Percentiles rank a stretch among this genome's conserved stretches.
Conservation (phyloP, 805 yeast genomes). For the Hanseniaspora hatyaiensis region DNA sequence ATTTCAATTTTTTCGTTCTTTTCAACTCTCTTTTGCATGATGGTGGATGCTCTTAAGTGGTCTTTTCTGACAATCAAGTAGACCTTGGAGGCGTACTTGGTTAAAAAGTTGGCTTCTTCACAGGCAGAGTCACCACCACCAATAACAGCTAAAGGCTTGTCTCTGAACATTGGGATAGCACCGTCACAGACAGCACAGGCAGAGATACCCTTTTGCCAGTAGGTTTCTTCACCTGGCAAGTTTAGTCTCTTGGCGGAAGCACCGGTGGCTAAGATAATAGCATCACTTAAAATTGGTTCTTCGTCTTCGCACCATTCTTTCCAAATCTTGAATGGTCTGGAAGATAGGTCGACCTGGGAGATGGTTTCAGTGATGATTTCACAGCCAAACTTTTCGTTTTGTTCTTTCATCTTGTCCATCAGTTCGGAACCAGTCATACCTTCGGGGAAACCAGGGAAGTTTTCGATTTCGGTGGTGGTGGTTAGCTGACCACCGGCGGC, state of each 20-base stretch:
- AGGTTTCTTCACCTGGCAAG: slow-evolving; percentile 91
- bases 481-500: slow-evolving; percentile 99
- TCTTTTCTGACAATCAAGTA: slow-evolving; percentile 89
- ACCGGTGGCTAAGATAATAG: slow-evolving; percentile 90
- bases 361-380: slow-evolving; percentile 91
- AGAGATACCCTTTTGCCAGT: slow-evolving; percentile 98
- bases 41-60: slow-evolving; percentile 82
- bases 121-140: slow-evolving; percentile 99
- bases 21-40: slow-evolving; percentile 90
- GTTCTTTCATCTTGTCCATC: slow-evolving; percentile 90
- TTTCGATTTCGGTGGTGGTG: slow-evolving; percentile 96
- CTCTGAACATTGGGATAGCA: slow-evolving; percentile 97
- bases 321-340: slow-evolving; percentile 93
- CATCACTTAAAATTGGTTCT: slow-evolving; percentile 85
- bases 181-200: slow-evolving; percentile 99
- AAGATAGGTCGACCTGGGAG: slow-evolving; percentile 77
- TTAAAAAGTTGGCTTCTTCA: slow-evolving; percentile 93
- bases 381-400: slow-evolving; percentile 80
- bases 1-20: slow-evolving; percentile 82
- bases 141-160: slow-evolving; percentile 91
- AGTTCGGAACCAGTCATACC: slow-evolving; percentile 78
- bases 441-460: slow-evolving; percentile 97
- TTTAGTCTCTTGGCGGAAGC: slow-evolving; percentile 93
- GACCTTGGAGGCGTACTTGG: slow-evolving; percentile 96
- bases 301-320: slow-evolving; percentile 87